A percentile compares a stretch with the other conserved stretches of the same genome.
Evolutionary conservation across 257 asterid genomes (phyloP).

Genomic region (Phtheirospermum japonicum): DNA sequence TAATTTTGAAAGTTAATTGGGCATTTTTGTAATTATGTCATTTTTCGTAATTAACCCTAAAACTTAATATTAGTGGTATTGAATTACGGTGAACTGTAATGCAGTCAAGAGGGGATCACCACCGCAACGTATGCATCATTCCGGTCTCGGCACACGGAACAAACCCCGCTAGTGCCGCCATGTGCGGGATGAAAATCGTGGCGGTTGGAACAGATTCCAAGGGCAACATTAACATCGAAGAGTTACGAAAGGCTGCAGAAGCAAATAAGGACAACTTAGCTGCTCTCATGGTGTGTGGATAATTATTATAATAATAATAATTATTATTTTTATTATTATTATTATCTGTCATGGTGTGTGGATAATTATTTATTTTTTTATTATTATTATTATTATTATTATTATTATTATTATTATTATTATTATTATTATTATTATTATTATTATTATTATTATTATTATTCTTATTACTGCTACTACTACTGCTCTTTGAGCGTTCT

Average conservation of each 20-base stretch:
- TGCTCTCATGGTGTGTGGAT: slow-evolving; percentile 86
- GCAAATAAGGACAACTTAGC: slow-evolving; percentile 71
- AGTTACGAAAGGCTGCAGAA: slow-evolving; percentile 85
- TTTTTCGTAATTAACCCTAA: too few species aligned
- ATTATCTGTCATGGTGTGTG: slow-evolving; percentile 62
- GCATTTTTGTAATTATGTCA: neutral
- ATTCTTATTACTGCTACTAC: neutral
- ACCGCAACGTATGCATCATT: slow-evolving; percentile 92
- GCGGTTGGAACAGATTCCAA: slow-evolving; percentile 95
- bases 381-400: too few species aligned
- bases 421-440: too few species aligned
- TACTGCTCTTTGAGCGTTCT: slow-evolving; percentile 1
- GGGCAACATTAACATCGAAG: slow-evolving; percentile 94
- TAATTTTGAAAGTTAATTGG: too few species aligned
- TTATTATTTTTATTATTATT: neutral
- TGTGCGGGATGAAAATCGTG: slow-evolving; percentile 99
- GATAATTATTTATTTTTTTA: too few species aligned
- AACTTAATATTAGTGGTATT: slow-evolving; percentile 6
- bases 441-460: neutral
- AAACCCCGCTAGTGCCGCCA: slow-evolving; percentile 98
- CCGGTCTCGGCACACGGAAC: slow-evolving; percentile 99
- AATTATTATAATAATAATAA: too few species aligned
- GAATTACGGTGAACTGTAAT: slow-evolving; percentile 28
- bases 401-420: neutral
- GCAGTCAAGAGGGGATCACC: slow-evolving; percentile 95